Evolutionary conservation across 2,329 filamentous ascomycete genomes (phyloP), one percentile per base, ranked within the genome.

Genomic region (Botrytis squamosa): DNA sequence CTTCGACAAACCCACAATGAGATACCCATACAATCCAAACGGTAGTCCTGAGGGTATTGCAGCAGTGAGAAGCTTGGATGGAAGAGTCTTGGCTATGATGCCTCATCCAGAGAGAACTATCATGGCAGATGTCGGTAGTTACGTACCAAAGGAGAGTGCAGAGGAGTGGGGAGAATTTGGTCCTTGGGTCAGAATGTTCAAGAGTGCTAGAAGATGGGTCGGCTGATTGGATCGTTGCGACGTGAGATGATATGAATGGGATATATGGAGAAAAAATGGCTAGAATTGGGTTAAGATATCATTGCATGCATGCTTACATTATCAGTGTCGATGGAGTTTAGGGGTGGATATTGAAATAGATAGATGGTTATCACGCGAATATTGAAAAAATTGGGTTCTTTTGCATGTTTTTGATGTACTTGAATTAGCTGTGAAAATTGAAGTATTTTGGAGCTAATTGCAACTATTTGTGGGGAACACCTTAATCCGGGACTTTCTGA

Each of bases 11-110:
- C 89, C 90, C 3, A 96, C 96, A 1, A 92, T 94, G 83, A 86
- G 85, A 77, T 99, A 98, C 81, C 96, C 96, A 0, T 92, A 87
- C 84, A 98, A 98, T 84, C 93, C 91, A 12, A 93, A 93, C 80
- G 91, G 91, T 38, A 91, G 89, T 78, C 89, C 90, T 0, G 84
- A 88, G 78, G 91, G 90, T 79, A 90, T 93, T 78, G 89, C 91
- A 2, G 91, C 88, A 79, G 88, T 93, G 6, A 85, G 90, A 75
- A 91, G 85, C 73, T 85, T 84, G 20, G 88, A 93, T 80, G 91
- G 91, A 14, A 85, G 90, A 74, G 90, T 93, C 0, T 78, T 93
- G 78, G 91, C 91, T 6, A 84, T 93, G 81, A 93, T 93, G 91
- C 91, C 91, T 73, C 91, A 93, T 83, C 91, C 91, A 0, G 91